Percentiles rank a stretch among this genome's conserved stretches.
Evolutionary conservation across 2,329 filamentous ascomycete species (phyloP).

Genomic region (Aspergillus unguis): DNA sequence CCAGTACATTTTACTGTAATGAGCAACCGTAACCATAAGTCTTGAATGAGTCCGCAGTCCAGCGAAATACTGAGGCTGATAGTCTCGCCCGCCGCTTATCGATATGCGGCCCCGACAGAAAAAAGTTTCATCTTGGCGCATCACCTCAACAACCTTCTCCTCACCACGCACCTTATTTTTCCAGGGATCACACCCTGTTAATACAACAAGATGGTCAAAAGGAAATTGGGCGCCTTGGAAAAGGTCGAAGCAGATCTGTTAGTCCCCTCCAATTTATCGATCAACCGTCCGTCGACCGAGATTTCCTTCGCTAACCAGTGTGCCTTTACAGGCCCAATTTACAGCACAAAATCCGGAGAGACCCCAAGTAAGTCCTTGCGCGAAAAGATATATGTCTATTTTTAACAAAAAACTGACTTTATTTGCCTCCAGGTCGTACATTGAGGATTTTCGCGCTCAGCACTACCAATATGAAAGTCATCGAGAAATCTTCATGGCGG

Average conservation of each 20-base stretch:
- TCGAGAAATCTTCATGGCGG: slow-evolving; percentile 83
- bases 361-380: slow-evolving; percentile 63
- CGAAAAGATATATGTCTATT: not conserved
- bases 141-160: slow-evolving; percentile 32
- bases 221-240: slow-evolving; percentile 87
- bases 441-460: slow-evolving; percentile 82
- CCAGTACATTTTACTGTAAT: not conserved
- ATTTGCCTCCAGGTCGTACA: slow-evolving; percentile 64
- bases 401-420: not conserved
- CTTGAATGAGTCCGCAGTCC: not conserved
- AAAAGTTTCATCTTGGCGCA: slow-evolving; percentile 11
- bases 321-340: slow-evolving; percentile 63
- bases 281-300: slow-evolving; percentile 2
- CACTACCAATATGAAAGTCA: slow-evolving; percentile 90
- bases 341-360: slow-evolving; percentile 85
- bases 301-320: slow-evolving; percentile 25
- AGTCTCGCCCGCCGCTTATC: slow-evolving; percentile 9
- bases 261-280: slow-evolving; percentile 26
- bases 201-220: slow-evolving; percentile 64
- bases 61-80: no score
- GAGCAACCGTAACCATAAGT: not conserved
- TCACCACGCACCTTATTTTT: slow-evolving; percentile 59
- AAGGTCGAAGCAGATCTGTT: slow-evolving; percentile 89
- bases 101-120: slow-evolving; percentile 10
- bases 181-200: slow-evolving; percentile 45